Percentiles rank a stretch among this genome's conserved stretches.
Evolutionary conservation across 2,329 filamentous ascomycete species (phyloP).

Genomic region (Exophiala dermatitidis): DNA sequence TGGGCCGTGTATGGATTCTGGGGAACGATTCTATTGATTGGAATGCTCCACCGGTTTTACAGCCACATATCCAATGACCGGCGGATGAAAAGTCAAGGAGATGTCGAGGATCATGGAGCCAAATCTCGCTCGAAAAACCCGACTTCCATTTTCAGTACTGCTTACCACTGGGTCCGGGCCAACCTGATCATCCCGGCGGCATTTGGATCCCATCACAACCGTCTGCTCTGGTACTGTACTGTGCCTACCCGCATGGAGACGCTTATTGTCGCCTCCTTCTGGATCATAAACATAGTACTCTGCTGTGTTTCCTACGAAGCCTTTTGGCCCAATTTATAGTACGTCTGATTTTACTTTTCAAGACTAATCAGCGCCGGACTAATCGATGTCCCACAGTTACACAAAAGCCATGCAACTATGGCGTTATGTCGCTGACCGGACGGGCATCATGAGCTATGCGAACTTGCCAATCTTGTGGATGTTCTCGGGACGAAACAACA

Average conservation of each 20-base stretch:
- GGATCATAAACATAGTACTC: slow-evolving; percentile 40
- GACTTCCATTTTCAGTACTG: background rate
- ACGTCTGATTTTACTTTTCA: slow-evolving; percentile 19
- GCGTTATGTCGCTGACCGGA: slow-evolving; percentile 57
- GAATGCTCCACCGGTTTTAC: slow-evolving; percentile 31
- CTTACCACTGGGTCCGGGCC: slow-evolving; percentile 32
- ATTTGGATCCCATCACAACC: slow-evolving; percentile 38
- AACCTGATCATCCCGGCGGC: slow-evolving; percentile 41
- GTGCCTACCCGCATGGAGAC: slow-evolving; percentile 45
- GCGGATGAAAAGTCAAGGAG: background rate
- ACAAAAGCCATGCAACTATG: slow-evolving; percentile 34
- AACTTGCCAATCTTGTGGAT: slow-evolving; percentile 60
- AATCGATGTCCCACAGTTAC: slow-evolving; percentile 5
- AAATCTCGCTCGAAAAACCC: background rate
- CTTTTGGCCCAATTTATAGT: slow-evolving; percentile 45
- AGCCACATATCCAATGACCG: slow-evolving; percentile 23
- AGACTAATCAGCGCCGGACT: background rate
- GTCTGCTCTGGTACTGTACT: slow-evolving; percentile 39
- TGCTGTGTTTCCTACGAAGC: slow-evolving; percentile 41
- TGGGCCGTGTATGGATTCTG: slow-evolving; percentile 37
- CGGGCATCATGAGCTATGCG: slow-evolving; percentile 56
- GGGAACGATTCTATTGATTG: slow-evolving; percentile 33
- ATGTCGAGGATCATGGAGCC: slow-evolving; percentile 14
- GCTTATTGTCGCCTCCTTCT: slow-evolving; percentile 34
- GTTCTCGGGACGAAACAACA: slow-evolving; percentile 60